Evolutionary conservation across 2,329 filamentous ascomycete species (phyloP).

Genomic region (Exserohilum turcica): DNA sequence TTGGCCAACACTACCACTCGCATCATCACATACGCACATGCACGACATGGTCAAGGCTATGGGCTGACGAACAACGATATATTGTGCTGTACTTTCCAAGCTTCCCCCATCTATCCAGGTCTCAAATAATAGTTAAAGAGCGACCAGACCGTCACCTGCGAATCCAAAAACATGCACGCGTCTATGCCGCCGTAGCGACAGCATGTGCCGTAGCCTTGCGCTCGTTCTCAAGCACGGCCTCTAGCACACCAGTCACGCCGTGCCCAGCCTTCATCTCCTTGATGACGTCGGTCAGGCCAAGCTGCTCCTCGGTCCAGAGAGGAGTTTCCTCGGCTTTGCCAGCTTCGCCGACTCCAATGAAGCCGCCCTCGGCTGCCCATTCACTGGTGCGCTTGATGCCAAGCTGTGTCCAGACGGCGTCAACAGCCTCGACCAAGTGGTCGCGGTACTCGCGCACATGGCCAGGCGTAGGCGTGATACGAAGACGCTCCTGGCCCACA

Average conservation of each 20-base stretch:
- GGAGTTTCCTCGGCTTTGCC: constrained; percentile 65
- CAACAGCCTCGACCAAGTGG: constrained; percentile 80
- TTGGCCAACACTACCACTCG: neutral
- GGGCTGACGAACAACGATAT: constrained; percentile 2
- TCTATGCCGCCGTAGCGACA: constrained; percentile 51
- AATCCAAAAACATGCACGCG: neutral
- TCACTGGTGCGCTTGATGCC: constrained; percentile 90
- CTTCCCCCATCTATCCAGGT: constrained; percentile 17
- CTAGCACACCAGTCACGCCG: constrained; percentile 53
- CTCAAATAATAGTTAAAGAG: constrained; percentile 37
- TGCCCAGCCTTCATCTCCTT: constrained; percentile 60
- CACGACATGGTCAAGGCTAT: neutral
- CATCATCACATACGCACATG: neutral
- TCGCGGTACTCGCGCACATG: constrained; percentile 85
- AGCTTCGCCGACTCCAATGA: constrained; percentile 87
- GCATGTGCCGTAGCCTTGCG: constrained; percentile 50
- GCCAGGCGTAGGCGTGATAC: constrained; percentile 94
- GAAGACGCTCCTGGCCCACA: constrained; percentile 93
- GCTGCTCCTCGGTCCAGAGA: constrained; percentile 91
- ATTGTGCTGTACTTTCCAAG: constrained; percentile 9
- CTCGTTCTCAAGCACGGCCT: constrained; percentile 56
- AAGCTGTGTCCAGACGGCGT: constrained; percentile 86
- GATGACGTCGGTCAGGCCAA: constrained; percentile 67
- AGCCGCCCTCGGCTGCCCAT: constrained; percentile 89
- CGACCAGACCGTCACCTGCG: constrained; percentile 30